Evolutionary conservation across 2,329 filamentous ascomycete species (phyloP), one percentile per base, ranked within the genome.

Genomic region (Colletotrichum sublineola): DNA sequence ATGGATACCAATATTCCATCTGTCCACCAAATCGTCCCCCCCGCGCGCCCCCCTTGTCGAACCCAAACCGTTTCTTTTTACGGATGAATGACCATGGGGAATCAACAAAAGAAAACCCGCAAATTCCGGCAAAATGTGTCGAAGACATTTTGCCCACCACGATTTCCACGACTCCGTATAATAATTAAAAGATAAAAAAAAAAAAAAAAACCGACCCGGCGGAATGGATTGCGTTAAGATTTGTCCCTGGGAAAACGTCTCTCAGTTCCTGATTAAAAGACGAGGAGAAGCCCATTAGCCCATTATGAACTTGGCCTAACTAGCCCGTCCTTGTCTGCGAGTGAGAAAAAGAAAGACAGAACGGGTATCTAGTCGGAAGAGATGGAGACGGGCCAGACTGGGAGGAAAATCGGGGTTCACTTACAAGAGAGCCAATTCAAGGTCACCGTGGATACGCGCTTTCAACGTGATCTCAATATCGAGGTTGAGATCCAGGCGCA

Each of bases 401-500:
- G 61, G 55, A 68, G 42, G 62, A 58, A 55, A 64, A 52, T 56
- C 29, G 55, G 56, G 50, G 15, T 14, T 65, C 60, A 85, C 86
- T 81, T 83, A 89, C 62, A 89, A 82, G 76, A 96, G 86, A 75
- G 91, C 92, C 75, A 96, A 82, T 44, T 93, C 95, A 75, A 97
- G 83, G 83, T 97, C 94, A 78, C 94, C 94, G 77, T 95, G 91
- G 75, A 96, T 95, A 81, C 92, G 92, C 29, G 94, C 94, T 86
- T 96, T 96, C 73, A 96, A 87, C 77, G 94, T 92, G 74, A 96
- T 93, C 81, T 96, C 94, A 62, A 96, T 88, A 76, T 96, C 94
- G 69, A 96, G 85, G 81, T 96, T 96, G 68, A 95, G 86, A 78
- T 96, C 94, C 31, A 96, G 84, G 48, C 91, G 88, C 77, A 96